Base-by-base conservation (phyloP, 2,329 filamentous ascomycete genomes). In the Fusarium solani-melongenae region DNA sequence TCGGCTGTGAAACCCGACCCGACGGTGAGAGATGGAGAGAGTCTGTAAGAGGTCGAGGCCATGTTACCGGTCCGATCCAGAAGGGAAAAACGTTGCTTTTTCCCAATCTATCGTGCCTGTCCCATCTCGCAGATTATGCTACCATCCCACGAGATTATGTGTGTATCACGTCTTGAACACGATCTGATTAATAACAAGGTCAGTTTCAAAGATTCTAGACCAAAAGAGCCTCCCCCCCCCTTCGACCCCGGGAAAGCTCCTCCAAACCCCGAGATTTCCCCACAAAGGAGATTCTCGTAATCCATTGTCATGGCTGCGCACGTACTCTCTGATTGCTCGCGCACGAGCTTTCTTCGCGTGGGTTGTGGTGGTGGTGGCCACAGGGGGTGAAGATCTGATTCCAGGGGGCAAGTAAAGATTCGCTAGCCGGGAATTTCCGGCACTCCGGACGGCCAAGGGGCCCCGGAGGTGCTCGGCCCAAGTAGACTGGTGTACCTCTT, bases 211-310 rank as follows among this genome's bases (percentile, higher is more conserved):
- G 49, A 70, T 62, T 51, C 46, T 34, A 29, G 39, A 57, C 39
- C 51, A 74, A 22, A 27, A 38, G 53, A 63, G 66, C 60, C 58
- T 69, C 53, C 56, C 72, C 53, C 56, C 72, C 61, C 53, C 71
- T 59, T 55, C 68, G 71, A 69, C 65, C 65, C 61, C 68, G 71
- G 71, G 38, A 64, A 57, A 56, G 20, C 27, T 44, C 59, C 58
- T 41, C 7, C 22, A 62, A 74, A 72, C 71, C 71, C 71, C 71
- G 71, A 74, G 62, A 72, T 74, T 74, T 74, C 71, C 71, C 71
- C 71, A 74, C 71, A 69, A 62, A 57, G 53, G 56, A 12, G 38
- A 38, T 57, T 46, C 36, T 58, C 51, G 61, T 57, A 63, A 57
- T 9, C 61, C 9, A 49, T 38, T 36, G 59, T 62, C 41, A 51